A percentile compares a stretch with the other conserved stretches of the same genome.
Evolutionary conservation across 768 basidiomycete genomes (phyloP).

Genomic region (Tricholoma matsutake): DNA sequence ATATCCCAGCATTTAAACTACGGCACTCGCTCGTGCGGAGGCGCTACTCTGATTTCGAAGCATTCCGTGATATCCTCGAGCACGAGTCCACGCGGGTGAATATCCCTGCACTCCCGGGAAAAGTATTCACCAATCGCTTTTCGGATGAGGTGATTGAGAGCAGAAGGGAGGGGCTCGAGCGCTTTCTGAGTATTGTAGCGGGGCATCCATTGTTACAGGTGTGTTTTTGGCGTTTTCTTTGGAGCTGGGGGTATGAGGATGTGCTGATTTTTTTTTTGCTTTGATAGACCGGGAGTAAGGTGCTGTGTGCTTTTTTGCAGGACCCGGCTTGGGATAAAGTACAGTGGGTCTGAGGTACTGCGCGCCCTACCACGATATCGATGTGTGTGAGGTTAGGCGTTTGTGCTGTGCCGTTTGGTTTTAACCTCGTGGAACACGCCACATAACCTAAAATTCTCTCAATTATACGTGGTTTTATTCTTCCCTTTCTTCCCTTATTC

Average conservation of each 20-base stretch:
- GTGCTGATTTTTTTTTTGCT: background rate
- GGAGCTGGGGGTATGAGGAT: background rate
- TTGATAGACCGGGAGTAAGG: slow-evolving; percentile 87
- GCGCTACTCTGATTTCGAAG: slow-evolving; percentile 92
- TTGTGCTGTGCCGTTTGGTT: too few species aligned
- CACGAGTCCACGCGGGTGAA: slow-evolving; percentile 96
- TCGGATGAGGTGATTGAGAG: slow-evolving; percentile 96
- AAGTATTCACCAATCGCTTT: slow-evolving; percentile 97
- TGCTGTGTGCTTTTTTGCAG: slow-evolving; percentile 93
- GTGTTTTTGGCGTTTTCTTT: slow-evolving; percentile 15
- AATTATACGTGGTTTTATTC: too few species aligned
- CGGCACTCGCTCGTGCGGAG: slow-evolving; percentile 87
- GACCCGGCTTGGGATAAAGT: slow-evolving; percentile 88
- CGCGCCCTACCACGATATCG: too few species aligned
- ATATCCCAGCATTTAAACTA: slow-evolving; percentile 98
- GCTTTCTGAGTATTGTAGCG: slow-evolving; percentile 94
- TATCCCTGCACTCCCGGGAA: slow-evolving; percentile 95
- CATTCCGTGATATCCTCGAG: slow-evolving; percentile 97
- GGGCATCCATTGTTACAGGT: slow-evolving; percentile 97
- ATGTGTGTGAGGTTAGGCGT: too few species aligned
- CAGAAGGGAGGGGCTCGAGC: slow-evolving; percentile 87
- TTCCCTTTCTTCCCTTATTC: too few species aligned
- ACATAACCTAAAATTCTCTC: too few species aligned
- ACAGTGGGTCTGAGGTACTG: slow-evolving; percentile 60
- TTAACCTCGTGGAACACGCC: too few species aligned